These are phyloP conservation scores for Aspergillus proliferans DNA, from an alignment of 2,329 filamentous ascomycete genomes.

Conservation along the genomic window DNA sequence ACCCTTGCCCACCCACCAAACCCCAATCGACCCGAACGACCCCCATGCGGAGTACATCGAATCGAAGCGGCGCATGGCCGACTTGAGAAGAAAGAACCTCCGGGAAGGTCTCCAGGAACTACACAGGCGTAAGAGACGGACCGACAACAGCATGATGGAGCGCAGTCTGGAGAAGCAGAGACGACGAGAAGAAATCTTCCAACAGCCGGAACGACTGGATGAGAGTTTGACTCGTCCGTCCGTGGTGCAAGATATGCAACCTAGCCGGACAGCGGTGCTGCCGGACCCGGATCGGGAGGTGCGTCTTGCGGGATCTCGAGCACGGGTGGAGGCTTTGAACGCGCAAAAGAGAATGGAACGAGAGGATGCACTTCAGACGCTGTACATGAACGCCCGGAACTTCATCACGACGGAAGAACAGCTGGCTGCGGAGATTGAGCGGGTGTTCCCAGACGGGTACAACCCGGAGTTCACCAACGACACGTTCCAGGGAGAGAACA, in stretches of 20 bases:
- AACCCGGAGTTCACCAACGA: constrained; percentile 39
- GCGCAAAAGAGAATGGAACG: constrained; percentile 54
- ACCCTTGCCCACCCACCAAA: constrained; percentile 43
- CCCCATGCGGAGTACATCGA: constrained; percentile 45
- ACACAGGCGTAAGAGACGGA: constrained; percentile 56
- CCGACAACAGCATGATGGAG: constrained; percentile 29
- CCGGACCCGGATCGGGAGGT: constrained; percentile 59
- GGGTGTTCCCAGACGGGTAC: constrained; percentile 63
- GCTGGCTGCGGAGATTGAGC: constrained; percentile 66
- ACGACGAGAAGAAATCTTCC: constrained; percentile 46
- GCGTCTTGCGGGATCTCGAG: constrained; percentile 41
- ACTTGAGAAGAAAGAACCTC: constrained; percentile 64
- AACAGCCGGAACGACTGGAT: constrained; percentile 65
- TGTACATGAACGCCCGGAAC: constrained; percentile 80
- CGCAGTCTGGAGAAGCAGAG: constrained; percentile 46
- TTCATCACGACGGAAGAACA: constrained; percentile 83
- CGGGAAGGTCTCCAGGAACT: constrained; percentile 64
- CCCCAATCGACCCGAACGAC: constrained; percentile 28
- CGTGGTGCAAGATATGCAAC: constrained; percentile 48
- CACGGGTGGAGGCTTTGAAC: constrained; percentile 38
- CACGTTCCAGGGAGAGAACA: constrained; percentile 37
- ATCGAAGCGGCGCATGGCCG: constrained; percentile 71
- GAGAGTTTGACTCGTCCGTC: constrained; percentile 69
- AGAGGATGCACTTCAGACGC: constrained; percentile 67
- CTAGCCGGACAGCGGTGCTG: constrained; percentile 46